Base-by-base conservation (phyloP, 2,329 filamentous ascomycete genomes). In the Phoma sp. region DNA sequence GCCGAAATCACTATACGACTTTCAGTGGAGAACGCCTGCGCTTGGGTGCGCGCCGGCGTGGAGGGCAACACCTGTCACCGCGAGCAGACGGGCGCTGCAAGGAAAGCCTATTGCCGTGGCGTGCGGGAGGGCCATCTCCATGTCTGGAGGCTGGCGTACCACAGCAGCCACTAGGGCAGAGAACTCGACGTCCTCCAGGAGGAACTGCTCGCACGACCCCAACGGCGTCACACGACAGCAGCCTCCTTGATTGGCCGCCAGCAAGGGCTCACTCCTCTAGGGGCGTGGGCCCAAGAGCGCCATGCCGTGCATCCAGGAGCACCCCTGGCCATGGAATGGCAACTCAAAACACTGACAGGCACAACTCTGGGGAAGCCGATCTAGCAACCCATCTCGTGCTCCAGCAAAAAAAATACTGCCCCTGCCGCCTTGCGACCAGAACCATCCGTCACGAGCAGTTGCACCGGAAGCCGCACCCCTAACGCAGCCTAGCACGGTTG, bases 1-100 rank as follows among this genome's bases (percentile, higher is more conserved):
- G 51, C 63, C 61, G 63, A 65, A 66, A 64, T 66, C 45, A 59
- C 57, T 43, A 54, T 57, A 64, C 63, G 60, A 62, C 55, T 40
- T 49, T 58, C 52, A 60, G 58, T 62, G 63, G 65, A 57, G 53
- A 57, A 39, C 44, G 6, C 57, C 52, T 54, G 47, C 29, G 43
- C 21, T 22, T 50, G 62, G 57, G 57, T 49, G 51, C 27, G 44
- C 41, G 43, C 55, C 40, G 51, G 51, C 47, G 51, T 21, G 36
- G 55, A 49, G 25, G 46, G 38, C 48, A 35, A 43, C 53, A 54
- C 45, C 55, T 64, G 55, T 60, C 50, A 62, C 25, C 24, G 35
- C 33, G 40, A 51, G 24, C 29, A 37, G 39, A 39, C 45, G 40
- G 31, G 45, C 43, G 43, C 44, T 53, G 45, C 50, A 54, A 50